phyloP scores from a whole-genome alignment of 1,284 basidiomycete genomes.

The Omphalotus olearius region DNA sequence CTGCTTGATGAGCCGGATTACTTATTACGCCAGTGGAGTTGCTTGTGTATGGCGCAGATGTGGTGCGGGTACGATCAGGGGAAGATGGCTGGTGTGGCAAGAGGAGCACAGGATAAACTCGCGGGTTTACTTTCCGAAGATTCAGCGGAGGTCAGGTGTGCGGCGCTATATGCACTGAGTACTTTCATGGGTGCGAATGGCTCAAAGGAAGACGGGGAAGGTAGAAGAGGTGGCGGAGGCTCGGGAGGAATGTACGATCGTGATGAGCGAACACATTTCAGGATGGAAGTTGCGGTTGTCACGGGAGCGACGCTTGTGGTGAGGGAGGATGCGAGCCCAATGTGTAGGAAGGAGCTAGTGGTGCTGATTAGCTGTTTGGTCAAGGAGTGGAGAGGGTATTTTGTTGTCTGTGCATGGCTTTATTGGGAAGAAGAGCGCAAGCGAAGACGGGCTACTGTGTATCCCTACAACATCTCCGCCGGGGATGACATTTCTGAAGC shows the following conservation, averaged over 20 bases:
- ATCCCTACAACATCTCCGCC: slow-evolving; percentile 30
- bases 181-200: slow-evolving; percentile 93
- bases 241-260: slow-evolving; percentile 82
- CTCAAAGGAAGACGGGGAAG: slow-evolving; percentile 55
- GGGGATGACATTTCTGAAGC: slow-evolving; percentile 66
- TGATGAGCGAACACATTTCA: slow-evolving; percentile 75
- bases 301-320: slow-evolving; percentile 76
- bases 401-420: slow-evolving; percentile 93
- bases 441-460: slow-evolving; percentile 38
- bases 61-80: slow-evolving; percentile 94
- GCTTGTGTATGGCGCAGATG: slow-evolving; percentile 91
- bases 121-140: slow-evolving; percentile 83
- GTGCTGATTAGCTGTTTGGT: slow-evolving; percentile 91
- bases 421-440: slow-evolving; percentile 86
- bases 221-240: slow-evolving; percentile 72
- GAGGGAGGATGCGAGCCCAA: slow-evolving; percentile 92
- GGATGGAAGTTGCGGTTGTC: slow-evolving; percentile 77
- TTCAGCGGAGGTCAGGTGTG: slow-evolving; percentile 90
- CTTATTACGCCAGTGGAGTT: slow-evolving; percentile 90
- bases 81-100: slow-evolving; percentile 81
- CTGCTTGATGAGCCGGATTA: slow-evolving; percentile 89
- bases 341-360: slow-evolving; percentile 93
- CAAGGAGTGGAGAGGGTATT: slow-evolving; percentile 94
- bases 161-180: slow-evolving; percentile 88
- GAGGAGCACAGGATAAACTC: slow-evolving; percentile 83